Base-by-base conservation (phyloP, 2,329 filamentous ascomycete species). In the Didymella sp. region DNA sequence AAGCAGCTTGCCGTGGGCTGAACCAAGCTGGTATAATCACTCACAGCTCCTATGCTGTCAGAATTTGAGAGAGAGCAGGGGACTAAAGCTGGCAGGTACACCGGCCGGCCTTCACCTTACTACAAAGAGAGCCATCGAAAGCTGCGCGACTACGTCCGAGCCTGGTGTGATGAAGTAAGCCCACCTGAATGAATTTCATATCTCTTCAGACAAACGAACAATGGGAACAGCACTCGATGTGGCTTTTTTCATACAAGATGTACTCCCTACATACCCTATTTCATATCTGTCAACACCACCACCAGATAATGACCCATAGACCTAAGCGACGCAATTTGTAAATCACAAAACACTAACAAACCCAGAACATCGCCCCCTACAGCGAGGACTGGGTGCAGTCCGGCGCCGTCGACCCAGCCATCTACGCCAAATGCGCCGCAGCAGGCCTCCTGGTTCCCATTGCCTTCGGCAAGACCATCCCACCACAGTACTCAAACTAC, bases 391-490 rank as follows among this genome's bases (percentile, higher is more conserved):
- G 70, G 70, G 62, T 64, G 17, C 61, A 67, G 48, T 51, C 61
- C 11, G 70, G 70, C 33, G 59, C 57, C 7, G 60, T 73, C n/a
- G 68, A 70, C 15, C 56, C 64, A 1, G 40, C 60, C 7, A 58
- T 71, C 28, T 72, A 72, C 55, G 50, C 41, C 12, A 66, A 69
- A 58, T 72, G 69, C 53, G 70, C 70, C 7, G 44, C 63, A 54
- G 68, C 68, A 3, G 70, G 69, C 24, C 62, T 73, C 15, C 64
- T 71, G n/a, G 64, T 73, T 9, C 70, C 69, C 24, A 73, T 73
- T 24, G 68, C 70, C 5, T 70, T 66, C 5, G 70, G 70, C 33
- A 72, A 72, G 35, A 49, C 63, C 6, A 72, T 72, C 19, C 70
- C 70, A 1, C 44, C 56, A 6, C 61, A 70, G 35, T 73, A 66